Evolutionary conservation across 805 yeast species (phyloP).

Genomic region (Cyberlindnera samutprakarnensis): DNA sequence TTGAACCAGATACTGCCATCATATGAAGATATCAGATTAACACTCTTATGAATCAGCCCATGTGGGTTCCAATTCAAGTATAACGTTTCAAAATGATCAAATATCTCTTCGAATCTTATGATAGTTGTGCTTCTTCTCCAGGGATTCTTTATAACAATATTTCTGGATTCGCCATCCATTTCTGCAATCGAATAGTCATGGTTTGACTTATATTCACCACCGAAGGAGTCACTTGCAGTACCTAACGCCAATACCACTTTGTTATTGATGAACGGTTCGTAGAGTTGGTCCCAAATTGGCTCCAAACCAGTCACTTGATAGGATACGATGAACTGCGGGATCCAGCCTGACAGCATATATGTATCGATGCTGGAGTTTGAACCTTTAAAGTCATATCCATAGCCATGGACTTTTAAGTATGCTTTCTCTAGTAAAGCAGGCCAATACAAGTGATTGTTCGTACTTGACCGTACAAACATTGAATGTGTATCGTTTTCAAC

Average conservation of each 20-base stretch:
- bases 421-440: conserved; percentile 79
- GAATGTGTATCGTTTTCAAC: conserved; percentile 6
- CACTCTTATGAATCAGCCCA: conserved; percentile 15
- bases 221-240: conserved; percentile 40
- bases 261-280: conserved; percentile 24
- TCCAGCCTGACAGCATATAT: conserved; percentile 58
- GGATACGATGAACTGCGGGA: conserved; percentile 49
- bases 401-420: conserved; percentile 44
- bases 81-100: conserved; percentile 36
- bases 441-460: conserved; percentile 31
- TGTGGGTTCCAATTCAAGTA: conserved; percentile 63
- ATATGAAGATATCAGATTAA: conserved; percentile 26
- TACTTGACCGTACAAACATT: conserved; percentile 11
- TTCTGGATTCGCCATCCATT: conserved; percentile 18
- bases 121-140: conserved; percentile 23
- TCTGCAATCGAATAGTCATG: conserved; percentile 67
- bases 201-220: conserved; percentile 25
- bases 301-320: conserved; percentile 26
- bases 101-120: conserved; percentile 23
- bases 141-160: conserved; percentile 38
- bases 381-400: conserved; percentile 58
- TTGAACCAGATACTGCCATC: conserved; percentile 15
- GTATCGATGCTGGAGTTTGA: conserved; percentile 73
- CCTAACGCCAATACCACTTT: conserved; percentile 57
- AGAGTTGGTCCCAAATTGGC: conserved; percentile 29